Evolutionary conservation across 2,329 filamentous ascomycete species (phyloP), one percentile per base, ranked within the genome.

Genomic region (Aspergillus floridensis): DNA sequence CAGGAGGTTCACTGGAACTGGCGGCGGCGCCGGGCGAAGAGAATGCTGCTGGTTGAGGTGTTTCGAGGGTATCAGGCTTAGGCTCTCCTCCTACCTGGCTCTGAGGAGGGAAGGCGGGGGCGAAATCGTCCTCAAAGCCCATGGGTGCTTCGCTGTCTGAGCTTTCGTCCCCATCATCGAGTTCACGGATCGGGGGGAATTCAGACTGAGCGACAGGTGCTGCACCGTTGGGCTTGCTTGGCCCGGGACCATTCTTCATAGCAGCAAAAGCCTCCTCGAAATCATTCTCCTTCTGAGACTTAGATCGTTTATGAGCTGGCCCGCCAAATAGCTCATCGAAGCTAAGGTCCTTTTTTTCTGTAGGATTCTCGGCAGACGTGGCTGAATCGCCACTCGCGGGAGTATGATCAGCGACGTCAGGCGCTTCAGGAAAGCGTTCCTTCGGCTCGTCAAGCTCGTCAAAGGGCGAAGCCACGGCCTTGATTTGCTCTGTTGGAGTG

Each of bases 41-140:
- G 71, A 78, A 74, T 62, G 76, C 61, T 64, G 70, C 65, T 63
- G 73, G 70, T 60, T 71, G 75, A 66, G 70, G 72, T 60, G 65
- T 76, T 64, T 69, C 79, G 61, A 71, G 77, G 55, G 63, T 71
- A 60, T 70, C 70, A 32, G 64, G 69, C 60, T 68, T 66, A 50
- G 67, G 62, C 41, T 67, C 68, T 24, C 66, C 68, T 49, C 67
- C 68, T 24, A 68, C 67, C 49, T 71, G 65, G n/a, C 61, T 61
- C 50, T 66, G 68, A 5, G 69, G 68, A 1, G 81, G 76, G 48
- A 79, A 82, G 31, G 85, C 83, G 14, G 90, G 86, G 0, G 90
- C 88, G 72, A 98, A 98, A 74, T 97, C 89, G 71, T 99, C 95
- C 53, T 96, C 93, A 71, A 98, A 98, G 0, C 93, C 92, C 67